Evolutionary conservation across 23 red algal genomes (phyloP), one percentile per base, ranked within the genome.

Genomic region (Agarophyton chilense): DNA sequence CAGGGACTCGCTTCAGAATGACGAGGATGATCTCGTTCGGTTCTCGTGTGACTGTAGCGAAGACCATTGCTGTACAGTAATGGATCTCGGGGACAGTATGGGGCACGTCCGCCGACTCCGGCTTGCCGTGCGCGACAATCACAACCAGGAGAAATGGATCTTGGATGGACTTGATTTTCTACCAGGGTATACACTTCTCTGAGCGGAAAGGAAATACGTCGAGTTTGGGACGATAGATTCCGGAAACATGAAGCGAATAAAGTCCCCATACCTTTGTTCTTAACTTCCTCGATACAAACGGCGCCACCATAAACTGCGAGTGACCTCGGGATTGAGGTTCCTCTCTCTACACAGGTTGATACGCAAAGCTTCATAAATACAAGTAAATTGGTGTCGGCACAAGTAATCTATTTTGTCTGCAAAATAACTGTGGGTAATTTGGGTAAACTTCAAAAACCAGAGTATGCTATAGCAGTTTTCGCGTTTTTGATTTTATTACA

Each of bases 1-100:
- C 83, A 95, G 18, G 47, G 68, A 46, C 72, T 91, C 7, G 43
- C 74, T 21, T 44, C n/a, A 7, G 35, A 34, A 8, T 6, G 1
- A 25, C 25, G 22, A 31, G 3, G 17, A 4, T 38, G 62, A 67
- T 72, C 65, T n/a, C 29, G 25, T 43, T 72, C 35, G 7, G 35
- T 43, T 41, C 65, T 25, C 6, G 36, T 72, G 24, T 43, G 65
- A 43, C 34, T 16, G 24, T 72, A 34, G 29, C 65, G 65, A 16
- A 2, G 18, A 42, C 35, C 35, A 18, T 40, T 21, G 16, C 36
- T 72, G 65, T 2, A 34, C 35, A 19, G 29, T 9, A 17, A n/a
- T 43, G 7, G 4, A 12, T 72, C 19, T 24, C 35, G 34, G 42
- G 1, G 24, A 26, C 22, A 61, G 56, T 61, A 61, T 26, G 14